Evolutionary conservation across 352 stramenopile genomes (phyloP), one percentile per base, ranked within the genome.

Genomic region (Globisporangium okanoganense): DNA sequence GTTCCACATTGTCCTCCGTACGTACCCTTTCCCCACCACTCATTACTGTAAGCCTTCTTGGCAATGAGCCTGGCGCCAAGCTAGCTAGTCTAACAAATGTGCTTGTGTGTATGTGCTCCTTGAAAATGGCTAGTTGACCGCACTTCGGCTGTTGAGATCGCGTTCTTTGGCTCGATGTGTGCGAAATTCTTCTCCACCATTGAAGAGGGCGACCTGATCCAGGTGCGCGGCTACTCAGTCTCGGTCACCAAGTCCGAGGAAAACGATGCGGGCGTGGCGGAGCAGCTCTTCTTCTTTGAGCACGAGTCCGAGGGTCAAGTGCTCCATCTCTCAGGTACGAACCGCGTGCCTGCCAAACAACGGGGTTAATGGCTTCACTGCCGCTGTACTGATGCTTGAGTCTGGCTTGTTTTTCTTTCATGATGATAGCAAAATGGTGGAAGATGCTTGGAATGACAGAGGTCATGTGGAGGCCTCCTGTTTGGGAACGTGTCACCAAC

Each of bases 161-260:
- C 79, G n/a, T 91, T 91, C 54, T 85, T 85, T 18, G 82, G 82
- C 0, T 78, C 79, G 2, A 83, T 82, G 74, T 87, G 76, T 13
- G 79, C 78, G 1, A 79, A 74, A 41, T 80, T 82, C 61, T 88
- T 78, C 59, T 33, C 78, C 14, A 60, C 64, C 0, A 53, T 91
- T 27, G 57, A 84, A 14, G 82, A 91, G 61, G 79, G 82, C 33
- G 82, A 91, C 43, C 57, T 88, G 22, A 56, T 88, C 24, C 78
- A 88, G 48, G 56, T 89, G 13, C 54, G 75, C 53, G 74, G 70
- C 0, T 89, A 87, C 63, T 71, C 64, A 8, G 33, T 50, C 33
- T 67, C 33, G 25, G 29, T 53, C 47, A 61, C 20, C 27, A 16
- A 69, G 13, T n/a, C 70, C 45, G 44, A 66, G 3, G 58, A 41